Evolutionary conservation across 2,329 filamentous ascomycete species (phyloP).

Genomic region (Colletotrichum incanum): DNA sequence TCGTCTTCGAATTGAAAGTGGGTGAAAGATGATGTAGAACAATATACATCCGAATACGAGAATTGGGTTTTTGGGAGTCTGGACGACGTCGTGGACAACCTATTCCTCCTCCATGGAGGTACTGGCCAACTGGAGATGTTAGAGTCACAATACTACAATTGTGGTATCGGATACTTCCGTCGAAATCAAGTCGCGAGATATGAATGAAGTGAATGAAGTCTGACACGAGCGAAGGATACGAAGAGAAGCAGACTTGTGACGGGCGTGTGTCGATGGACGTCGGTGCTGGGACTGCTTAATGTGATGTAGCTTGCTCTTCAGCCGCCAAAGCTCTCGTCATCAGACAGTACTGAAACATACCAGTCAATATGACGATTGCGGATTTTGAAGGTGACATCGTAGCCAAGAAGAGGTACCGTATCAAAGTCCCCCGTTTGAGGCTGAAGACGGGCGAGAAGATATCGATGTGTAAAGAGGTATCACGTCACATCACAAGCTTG

Average conservation of each 20-base stretch:
- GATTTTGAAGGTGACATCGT: not conserved
- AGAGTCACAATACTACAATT: too few species aligned
- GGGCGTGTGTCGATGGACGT: not conserved
- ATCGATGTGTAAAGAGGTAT: not conserved
- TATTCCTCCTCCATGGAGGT: too few species aligned
- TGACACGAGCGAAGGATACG: not conserved
- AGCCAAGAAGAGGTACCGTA: not conserved
- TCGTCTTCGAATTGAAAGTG: not conserved
- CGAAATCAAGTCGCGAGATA: too few species aligned
- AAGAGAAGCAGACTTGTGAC: not conserved
- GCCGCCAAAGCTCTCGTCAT: not conserved
- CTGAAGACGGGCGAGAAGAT: not conserved
- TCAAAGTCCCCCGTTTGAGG: not conserved
- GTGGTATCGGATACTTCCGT: not conserved
- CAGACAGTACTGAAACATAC: not conserved
- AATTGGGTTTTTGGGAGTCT: not conserved
- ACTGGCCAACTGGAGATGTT: not conserved
- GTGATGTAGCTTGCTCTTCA: not conserved
- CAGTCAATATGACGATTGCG: not conserved
- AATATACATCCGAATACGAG: not conserved
- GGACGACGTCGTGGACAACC: too few species aligned
- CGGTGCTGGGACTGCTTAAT: not conserved
- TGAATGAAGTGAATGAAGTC: not conserved
- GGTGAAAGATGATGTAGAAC: not conserved
- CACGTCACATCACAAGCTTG: not conserved